A percentile compares a stretch with the other conserved stretches of the same genome.
These are phyloP conservation scores for Fusarium pseudocircinatum DNA, from an alignment of 2,329 filamentous ascomycete species.

Conservation along the genomic window DNA sequence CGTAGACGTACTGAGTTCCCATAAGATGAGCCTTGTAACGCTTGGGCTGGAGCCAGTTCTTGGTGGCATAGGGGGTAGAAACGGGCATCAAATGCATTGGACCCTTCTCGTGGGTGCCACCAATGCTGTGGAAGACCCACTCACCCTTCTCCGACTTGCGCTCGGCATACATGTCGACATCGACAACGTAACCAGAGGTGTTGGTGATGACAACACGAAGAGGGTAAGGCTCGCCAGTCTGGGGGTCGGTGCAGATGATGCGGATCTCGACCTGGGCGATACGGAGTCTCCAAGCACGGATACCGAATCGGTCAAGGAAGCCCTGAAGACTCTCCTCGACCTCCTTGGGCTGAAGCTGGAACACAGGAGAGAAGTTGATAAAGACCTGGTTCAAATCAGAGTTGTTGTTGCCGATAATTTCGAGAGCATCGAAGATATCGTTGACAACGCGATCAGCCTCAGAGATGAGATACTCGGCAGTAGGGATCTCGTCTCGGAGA, in stretches of 20 bases:
- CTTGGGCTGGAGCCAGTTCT: constrained; percentile 99
- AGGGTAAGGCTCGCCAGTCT: constrained; percentile 85
- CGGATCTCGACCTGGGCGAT: constrained; percentile 98
- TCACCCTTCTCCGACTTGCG: constrained; percentile 98
- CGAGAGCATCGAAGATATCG: constrained; percentile 95
- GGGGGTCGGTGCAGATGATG: constrained; percentile 93
- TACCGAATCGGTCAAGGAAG: constrained; percentile 96
- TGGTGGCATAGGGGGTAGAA: constrained; percentile 92
- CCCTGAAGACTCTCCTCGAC: constrained; percentile 93
- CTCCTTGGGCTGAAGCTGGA: constrained; percentile 88
- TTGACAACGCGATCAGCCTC: constrained; percentile 97
- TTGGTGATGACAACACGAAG: constrained; percentile 97
- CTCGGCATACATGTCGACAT: constrained; percentile 97
- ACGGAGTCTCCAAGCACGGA: constrained; percentile 93
- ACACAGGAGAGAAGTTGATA: constrained; percentile 98
- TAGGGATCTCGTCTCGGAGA: constrained; percentile 95
- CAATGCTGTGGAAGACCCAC: constrained; percentile 98
- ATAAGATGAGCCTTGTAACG: constrained; percentile 99
- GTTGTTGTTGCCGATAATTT: constrained; percentile 99
- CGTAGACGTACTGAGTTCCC: constrained; percentile 99
- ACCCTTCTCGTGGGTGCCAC: constrained; percentile 92
- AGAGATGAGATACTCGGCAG: constrained; percentile 97
- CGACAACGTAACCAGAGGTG: constrained; percentile 96
- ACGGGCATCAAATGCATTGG: constrained; percentile 94
- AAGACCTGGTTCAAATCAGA: constrained; percentile 99